phyloP scores from a whole-genome alignment of 805 yeast genomes.

The Zygosaccharomyces lentus region DNA sequence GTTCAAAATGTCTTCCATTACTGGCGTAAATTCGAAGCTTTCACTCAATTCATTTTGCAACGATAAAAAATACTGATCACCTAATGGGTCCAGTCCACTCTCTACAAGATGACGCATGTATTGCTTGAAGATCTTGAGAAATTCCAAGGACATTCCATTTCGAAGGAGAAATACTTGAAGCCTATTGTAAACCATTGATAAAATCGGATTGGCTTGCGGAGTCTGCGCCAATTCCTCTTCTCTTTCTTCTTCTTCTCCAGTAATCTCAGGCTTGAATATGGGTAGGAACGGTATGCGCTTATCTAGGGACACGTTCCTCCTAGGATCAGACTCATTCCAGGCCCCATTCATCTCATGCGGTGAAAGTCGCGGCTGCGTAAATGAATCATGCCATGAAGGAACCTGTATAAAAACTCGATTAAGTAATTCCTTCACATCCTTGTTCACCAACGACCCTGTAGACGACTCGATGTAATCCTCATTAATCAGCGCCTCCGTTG shows the following conservation, averaged over 20 bases:
- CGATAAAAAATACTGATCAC: conserved; percentile 20
- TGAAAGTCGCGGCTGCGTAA: neutral
- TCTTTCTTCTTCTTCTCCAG: neutral
- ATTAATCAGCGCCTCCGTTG: conserved; percentile 18
- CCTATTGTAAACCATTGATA: conserved; percentile 20
- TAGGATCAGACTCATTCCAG: neutral
- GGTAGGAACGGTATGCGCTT: neutral
- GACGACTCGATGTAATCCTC: conserved; percentile 13
- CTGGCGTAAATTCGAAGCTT: conserved; percentile 15
- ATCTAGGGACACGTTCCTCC: neutral
- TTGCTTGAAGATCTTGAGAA: conserved; percentile 24
- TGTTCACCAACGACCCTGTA: conserved; percentile 20
- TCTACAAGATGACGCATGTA: conserved; percentile 19
- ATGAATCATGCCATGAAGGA: neutral
- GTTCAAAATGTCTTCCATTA: conserved; percentile 17
- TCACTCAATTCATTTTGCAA: conserved; percentile 24
- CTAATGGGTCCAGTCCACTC: conserved; percentile 20
- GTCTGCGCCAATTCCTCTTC: neutral
- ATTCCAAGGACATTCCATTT: conserved; percentile 25
- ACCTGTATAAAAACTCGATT: conserved; percentile 3
- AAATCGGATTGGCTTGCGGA: conserved; percentile 9
- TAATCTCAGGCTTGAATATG: too few species aligned
- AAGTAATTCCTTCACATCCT: conserved; percentile 15
- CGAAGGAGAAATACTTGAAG: conserved; percentile 27
- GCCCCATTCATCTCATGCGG: neutral